A percentile compares a stretch with the other conserved stretches of the same genome.
These are phyloP conservation scores for Xylaria sp. DNA, from an alignment of 2,329 filamentous ascomycete species.

Conservation along the genomic window DNA sequence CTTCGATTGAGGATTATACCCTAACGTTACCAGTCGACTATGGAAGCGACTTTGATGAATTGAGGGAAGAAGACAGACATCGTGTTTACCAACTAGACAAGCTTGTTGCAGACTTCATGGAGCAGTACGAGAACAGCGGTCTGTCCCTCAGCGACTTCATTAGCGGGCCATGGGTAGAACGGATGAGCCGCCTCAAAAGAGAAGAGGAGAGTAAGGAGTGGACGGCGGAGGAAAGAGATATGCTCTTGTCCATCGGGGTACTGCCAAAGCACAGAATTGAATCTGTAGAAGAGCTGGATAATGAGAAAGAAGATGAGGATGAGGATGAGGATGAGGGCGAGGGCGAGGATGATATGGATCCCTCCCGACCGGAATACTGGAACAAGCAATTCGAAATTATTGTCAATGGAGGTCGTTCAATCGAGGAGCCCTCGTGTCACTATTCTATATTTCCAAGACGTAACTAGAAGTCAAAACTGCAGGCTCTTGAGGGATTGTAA, in stretches of 20 bases:
- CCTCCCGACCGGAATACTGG: background rate
- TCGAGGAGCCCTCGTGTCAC: background rate
- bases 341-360: background rate
- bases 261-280: background rate
- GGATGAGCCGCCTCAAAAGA: slow-evolving; percentile 1
- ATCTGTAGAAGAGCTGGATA: background rate
- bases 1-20: too few species aligned
- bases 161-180: background rate
- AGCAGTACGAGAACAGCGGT: background rate
- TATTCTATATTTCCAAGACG: too few species aligned
- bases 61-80: slow-evolving; percentile 12
- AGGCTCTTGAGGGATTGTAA: too few species aligned
- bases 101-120: slow-evolving; percentile 4
- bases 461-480: too few species aligned
- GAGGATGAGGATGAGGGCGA: background rate
- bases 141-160: slow-evolving; percentile 5
- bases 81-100: slow-evolving; percentile 8
- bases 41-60: slow-evolving; percentile 18
- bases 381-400: slow-evolving; percentile 19
- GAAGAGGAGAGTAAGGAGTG: background rate
- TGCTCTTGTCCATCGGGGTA: slow-evolving; percentile 5
- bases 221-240: too few species aligned
- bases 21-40: background rate
- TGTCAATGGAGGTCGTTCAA: slow-evolving; percentile 7
- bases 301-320: too few species aligned